Percentiles rank a stretch among this genome's conserved stretches.
These are phyloP conservation scores for peach (Prunus persica) DNA, from an alignment of 306 rosid genomes.

Conservation along the genomic window Prunus_persica_NCBIv2 NC_034012.1:19469501-19470000, in stretches of 20 bases:
- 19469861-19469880: constrained; percentile 43
- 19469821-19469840: constrained; percentile 13
- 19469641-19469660: too few species aligned
- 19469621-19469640: neutral
- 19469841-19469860: constrained; percentile 46
- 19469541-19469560: constrained; percentile 51
- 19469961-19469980: constrained; percentile 94
- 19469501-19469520: constrained; percentile 65
- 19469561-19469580: constrained; percentile 15
- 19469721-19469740: neutral
- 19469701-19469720: neutral
- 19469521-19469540: constrained; percentile 61
- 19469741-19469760: neutral
- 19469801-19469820: constrained; percentile 18
- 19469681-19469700: too few species aligned
- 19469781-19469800: constrained; percentile 30
- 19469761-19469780: neutral
- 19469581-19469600: neutral
- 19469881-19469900: constrained; percentile 54
- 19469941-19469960: constrained; percentile 41
- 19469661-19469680: too few species aligned
- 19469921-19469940: constrained; percentile 67
- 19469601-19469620: neutral
- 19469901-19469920: constrained; percentile 62
- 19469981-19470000: constrained; percentile 59